Percentiles rank a stretch among this genome's conserved stretches.
Conservation (phyloP, 2,329 filamentous ascomycete genomes). For the Pseudogymnoascus sp. region DNA sequence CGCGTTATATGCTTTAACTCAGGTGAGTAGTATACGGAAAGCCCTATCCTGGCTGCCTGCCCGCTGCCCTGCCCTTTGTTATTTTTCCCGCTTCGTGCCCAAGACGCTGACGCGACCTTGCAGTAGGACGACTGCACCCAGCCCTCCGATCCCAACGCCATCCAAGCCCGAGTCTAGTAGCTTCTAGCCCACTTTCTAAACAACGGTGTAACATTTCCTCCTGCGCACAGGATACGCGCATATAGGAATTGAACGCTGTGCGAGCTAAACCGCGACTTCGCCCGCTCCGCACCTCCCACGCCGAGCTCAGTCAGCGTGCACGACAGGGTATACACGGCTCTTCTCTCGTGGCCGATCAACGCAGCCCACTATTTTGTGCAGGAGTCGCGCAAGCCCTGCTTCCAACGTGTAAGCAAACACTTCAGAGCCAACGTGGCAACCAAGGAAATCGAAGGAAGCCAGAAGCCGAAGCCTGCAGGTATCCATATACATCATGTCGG, state of each 20-base stretch:
- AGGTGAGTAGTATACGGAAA: not conserved
- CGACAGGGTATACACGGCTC: slow-evolving; percentile 7
- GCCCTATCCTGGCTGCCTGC: not conserved
- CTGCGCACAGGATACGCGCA: slow-evolving; percentile 10
- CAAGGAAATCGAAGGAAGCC: slow-evolving; percentile 24
- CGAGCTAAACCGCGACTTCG: slow-evolving; percentile 3
- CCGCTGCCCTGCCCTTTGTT: not conserved
- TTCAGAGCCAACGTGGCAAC: slow-evolving; percentile 25
- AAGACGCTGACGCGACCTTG: slow-evolving; percentile 18
- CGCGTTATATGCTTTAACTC: not conserved
- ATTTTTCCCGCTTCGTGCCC: slow-evolving; percentile 6
- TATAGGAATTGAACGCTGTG: slow-evolving; percentile 8
- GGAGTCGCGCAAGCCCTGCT: slow-evolving; percentile 16
- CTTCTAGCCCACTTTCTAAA: slow-evolving; percentile 7
- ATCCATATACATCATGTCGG: slow-evolving; percentile 86
- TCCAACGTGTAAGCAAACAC: slow-evolving; percentile 18
- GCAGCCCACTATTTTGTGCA: slow-evolving; percentile 11
- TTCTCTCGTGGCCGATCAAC: slow-evolving; percentile 17
- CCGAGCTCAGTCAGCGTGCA: not conserved
- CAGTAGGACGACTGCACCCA: slow-evolving; percentile 16
- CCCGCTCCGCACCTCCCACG: slow-evolving; percentile 4
- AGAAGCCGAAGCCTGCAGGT: slow-evolving; percentile 31
- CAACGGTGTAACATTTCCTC: slow-evolving; percentile 8
- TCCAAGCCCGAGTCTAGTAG: slow-evolving; percentile 10
- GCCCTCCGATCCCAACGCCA: slow-evolving; percentile 6